phyloP scores from a whole-genome alignment of 345 rosid genomes.

The Hypericum perforatum region DNA sequence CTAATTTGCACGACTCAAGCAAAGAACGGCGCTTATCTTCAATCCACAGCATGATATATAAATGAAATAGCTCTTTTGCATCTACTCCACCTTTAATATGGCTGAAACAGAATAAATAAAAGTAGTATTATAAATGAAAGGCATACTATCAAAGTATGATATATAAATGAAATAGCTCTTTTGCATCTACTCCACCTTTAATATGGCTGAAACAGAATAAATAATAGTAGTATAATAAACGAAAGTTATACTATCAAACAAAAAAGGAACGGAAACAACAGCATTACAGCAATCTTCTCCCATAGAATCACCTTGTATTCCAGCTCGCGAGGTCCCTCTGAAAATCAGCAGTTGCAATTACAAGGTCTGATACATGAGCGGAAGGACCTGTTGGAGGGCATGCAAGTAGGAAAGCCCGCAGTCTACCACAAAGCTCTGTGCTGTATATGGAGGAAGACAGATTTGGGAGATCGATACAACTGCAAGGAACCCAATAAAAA shows the following conservation, averaged over 20 bases:
- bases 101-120: slow-evolving; percentile 31
- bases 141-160: slow-evolving; percentile 53
- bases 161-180: slow-evolving; percentile 84
- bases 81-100: slow-evolving; percentile 91
- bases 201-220: slow-evolving; percentile 45
- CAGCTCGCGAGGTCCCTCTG: slow-evolving; percentile 85
- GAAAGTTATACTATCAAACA: no score
- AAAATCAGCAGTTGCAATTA: slow-evolving; percentile 90
- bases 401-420: slow-evolving; percentile 78
- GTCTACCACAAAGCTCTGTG: slow-evolving; percentile 78
- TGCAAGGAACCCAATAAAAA: slow-evolving; percentile 30
- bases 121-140: background rate
- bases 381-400: slow-evolving; percentile 97
- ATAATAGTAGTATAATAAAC: background rate
- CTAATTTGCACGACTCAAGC: slow-evolving; percentile 88
- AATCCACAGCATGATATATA: slow-evolving; percentile 94
- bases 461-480: slow-evolving; percentile 88
- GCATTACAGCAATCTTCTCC: background rate
- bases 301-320: slow-evolving; percentile 52
- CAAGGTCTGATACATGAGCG: slow-evolving; percentile 79
- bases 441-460: slow-evolving; percentile 83
- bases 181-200: slow-evolving; percentile 97
- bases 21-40: slow-evolving; percentile 83
- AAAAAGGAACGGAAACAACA: background rate
- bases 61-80: slow-evolving; percentile 88